Percentiles rank a stretch among this genome's conserved stretches.
Conservation (phyloP, 2,329 filamentous ascomycete genomes). For the Fusarium sororula region DNA sequence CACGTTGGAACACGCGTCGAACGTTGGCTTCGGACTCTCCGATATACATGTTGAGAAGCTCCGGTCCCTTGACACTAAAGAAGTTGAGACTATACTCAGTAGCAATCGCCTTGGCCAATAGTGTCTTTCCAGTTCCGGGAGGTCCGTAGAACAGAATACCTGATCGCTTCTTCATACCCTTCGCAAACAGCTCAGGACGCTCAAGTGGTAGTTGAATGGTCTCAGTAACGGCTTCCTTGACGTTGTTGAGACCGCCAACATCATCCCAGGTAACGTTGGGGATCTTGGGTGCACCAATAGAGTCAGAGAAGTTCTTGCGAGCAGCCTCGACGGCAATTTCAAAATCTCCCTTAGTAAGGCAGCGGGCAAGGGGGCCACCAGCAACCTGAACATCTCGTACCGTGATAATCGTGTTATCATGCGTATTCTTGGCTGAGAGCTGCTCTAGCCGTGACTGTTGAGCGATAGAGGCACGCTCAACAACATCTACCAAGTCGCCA, state of each 20-base stretch:
- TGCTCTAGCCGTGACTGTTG: conserved; percentile 78
- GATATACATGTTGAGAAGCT: conserved; percentile 95
- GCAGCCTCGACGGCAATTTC: conserved; percentile 94
- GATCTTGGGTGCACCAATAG: conserved; percentile 97
- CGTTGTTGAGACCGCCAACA: conserved; percentile 89
- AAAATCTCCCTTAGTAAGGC: conserved; percentile 84
- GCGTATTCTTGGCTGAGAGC: conserved; percentile 64
- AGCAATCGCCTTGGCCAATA: conserved; percentile 92
- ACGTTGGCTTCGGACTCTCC: conserved; percentile 95
- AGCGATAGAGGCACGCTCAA: conserved; percentile 86
- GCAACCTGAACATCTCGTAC: conserved; percentile 87
- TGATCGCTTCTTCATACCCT: conserved; percentile 97
- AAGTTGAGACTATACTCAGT: conserved; percentile 95
- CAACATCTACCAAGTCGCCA: conserved; percentile 92
- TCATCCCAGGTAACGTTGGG: conserved; percentile 97
- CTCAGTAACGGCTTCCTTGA: conserved; percentile 97
- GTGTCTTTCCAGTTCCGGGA: conserved; percentile 89
- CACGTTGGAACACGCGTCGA: conserved; percentile 86
- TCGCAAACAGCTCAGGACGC: conserved; percentile 91
- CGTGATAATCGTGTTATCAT: conserved; percentile 59
- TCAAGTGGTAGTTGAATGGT: conserved; percentile 95
- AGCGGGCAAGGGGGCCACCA: conserved; percentile 81
- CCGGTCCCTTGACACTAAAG: conserved; percentile 92
- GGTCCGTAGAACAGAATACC: conserved; percentile 93
- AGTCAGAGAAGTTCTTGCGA: conserved; percentile 96